A percentile compares a stretch with the other conserved stretches of the same genome.
phyloP scores from a whole-genome alignment of 495 filamentous ascomycete genomes.

The Aspergillus bertholletiae region DNA sequence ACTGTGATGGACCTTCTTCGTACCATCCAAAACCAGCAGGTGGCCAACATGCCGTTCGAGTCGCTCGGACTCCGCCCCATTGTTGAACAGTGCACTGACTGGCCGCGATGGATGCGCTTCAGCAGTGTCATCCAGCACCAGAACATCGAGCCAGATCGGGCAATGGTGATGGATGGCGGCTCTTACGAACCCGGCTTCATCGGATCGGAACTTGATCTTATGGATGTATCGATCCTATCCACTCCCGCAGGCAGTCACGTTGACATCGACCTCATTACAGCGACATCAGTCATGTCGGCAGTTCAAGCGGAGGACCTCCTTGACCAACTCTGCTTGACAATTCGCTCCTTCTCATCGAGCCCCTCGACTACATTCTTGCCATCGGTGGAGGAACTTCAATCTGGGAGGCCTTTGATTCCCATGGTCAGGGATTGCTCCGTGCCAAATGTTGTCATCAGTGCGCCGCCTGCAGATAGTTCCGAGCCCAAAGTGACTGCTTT shows the following conservation, averaged over 20 bases:
- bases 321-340: too few relatives aligned
- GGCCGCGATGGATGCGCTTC: constrained; percentile 38
- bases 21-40: constrained; percentile 45
- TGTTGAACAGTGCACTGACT: constrained; percentile 45
- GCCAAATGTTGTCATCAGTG: too few relatives aligned
- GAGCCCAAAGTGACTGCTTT: too few relatives aligned
- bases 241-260: constrained; percentile 7
- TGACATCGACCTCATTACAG: constrained; percentile 15
- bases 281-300: constrained; percentile 7
- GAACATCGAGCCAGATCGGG: constrained; percentile 15
- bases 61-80: constrained; percentile 48
- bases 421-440: too few relatives aligned
- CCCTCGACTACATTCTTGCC: too few relatives aligned
- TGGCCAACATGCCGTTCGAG: constrained; percentile 41
- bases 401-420: too few relatives aligned
- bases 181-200: constrained; percentile 12
- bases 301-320: constrained; percentile 3
- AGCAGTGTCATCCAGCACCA: constrained; percentile 31
- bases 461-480: too few relatives aligned
- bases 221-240: constrained; percentile 12
- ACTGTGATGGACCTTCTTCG: constrained; percentile 41
- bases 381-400: too few relatives aligned
- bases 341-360: too few relatives aligned
- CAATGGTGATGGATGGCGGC: constrained; percentile 5
- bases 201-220: constrained; percentile 10